phyloP scores from a whole-genome alignment of 192 early-diverging fungal species.

The Powellomyces hirtus region DNA sequence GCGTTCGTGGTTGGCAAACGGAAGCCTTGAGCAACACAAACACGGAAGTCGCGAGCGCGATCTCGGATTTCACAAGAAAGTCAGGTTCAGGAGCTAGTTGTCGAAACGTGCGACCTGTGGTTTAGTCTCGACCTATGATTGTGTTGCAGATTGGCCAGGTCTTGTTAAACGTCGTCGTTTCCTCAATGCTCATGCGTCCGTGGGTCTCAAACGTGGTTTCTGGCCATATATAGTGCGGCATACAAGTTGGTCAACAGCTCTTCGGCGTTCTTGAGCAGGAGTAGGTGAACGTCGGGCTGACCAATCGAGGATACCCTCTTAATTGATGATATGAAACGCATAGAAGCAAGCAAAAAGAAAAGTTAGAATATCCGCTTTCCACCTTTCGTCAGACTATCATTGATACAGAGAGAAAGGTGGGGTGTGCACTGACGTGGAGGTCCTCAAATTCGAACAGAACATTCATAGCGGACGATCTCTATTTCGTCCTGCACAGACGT shows the following conservation, averaged over 20 bases:
- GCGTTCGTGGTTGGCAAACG: too few relatives aligned
- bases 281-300: neutral
- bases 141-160: slow-evolving; percentile 45
- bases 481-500: slow-evolving; percentile 6
- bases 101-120: too few relatives aligned
- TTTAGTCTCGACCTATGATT: slow-evolving; percentile 36
- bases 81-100: too few relatives aligned
- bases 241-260: slow-evolving; percentile 45
- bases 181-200: neutral
- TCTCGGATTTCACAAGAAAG: too few relatives aligned
- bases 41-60: too few relatives aligned
- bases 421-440: neutral
- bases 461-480: neutral
- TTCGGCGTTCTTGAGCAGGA: slow-evolving; percentile 25
- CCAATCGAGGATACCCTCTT: neutral
- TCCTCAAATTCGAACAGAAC: neutral
- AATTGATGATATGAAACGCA: neutral
- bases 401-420: slow-evolving; percentile 45
- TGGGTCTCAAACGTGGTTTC: neutral
- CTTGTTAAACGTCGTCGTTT: too few relatives aligned
- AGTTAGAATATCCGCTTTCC: slow-evolving; percentile 1
- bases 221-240: slow-evolving; percentile 35
- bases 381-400: slow-evolving; percentile 29
- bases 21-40: too few relatives aligned
- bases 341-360: neutral